Base-by-base conservation (phyloP, 2,329 filamentous ascomycete species). In the Aspergillus floridensis region DNA sequence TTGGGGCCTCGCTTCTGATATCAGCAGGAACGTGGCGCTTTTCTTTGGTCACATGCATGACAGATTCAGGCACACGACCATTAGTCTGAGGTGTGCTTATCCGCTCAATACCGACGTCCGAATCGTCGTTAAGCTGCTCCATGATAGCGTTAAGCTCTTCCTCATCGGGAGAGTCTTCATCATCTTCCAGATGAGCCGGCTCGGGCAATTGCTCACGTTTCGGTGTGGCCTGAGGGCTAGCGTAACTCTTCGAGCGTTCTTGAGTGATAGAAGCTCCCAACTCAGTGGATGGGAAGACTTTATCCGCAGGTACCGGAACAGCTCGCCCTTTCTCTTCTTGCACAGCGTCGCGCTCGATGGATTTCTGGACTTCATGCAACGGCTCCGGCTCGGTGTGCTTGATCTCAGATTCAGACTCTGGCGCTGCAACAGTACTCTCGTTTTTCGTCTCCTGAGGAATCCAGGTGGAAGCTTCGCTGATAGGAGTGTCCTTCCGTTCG, bases 91-190 rank as follows among this genome's bases (percentile, higher is more conserved):
- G 74, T 12, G 77, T 77, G 26, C 67, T 72, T n/a, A 74, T 64
- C 68, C 87, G 88, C 70, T 92, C 90, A 60, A 92, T 85, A 12
- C 90, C 90, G 72, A 89, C 85, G 54, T 88, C 87, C 1, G 89
- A 89, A 65, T 92, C 86, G 51, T 82, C 85, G 59, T 92, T 88
- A 67, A 97, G 84, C 61, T 95, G 89, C 64, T 88, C 86, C 92
- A 98, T 96, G 55, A 97, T 87, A 49, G 89, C 91, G 78, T 97
- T 93, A 68, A 97, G 93, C 71, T 97, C 92, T 66, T 93, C 70
- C 38, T 75, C 74, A 57, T 78, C 67, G n/a, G 67, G 68, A 0
- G 76, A 76, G 22, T 76, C 74, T 5, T 68, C 60, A 2, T 63
- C 70, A 5, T 69, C 69, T 51, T 66, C 66, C 12, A 47, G 21